These are phyloP conservation scores for Amoeboaphelidium protococcarum DNA, from an alignment of 371 early-diverging fungal species.

Conservation along the genomic window DNA sequence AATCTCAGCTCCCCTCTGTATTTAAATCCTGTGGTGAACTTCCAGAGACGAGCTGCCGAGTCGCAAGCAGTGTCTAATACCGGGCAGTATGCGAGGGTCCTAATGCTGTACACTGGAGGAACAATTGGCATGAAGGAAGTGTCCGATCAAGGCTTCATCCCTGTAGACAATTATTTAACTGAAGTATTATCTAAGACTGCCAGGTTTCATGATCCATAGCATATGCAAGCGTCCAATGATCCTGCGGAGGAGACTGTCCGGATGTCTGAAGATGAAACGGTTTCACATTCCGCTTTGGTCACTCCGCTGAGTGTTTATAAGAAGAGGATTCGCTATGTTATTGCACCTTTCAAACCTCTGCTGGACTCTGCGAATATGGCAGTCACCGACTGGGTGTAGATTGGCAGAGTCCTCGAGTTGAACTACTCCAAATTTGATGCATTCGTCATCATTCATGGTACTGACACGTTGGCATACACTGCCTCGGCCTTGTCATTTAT, in stretches of 20 bases:
- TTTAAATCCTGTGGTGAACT: not conserved
- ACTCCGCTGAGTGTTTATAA: constrained; percentile 73
- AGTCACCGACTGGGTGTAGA: constrained; percentile 71
- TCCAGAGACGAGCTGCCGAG: too few relatives aligned
- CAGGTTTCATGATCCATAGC: constrained; percentile 6
- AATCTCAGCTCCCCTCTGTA: too few relatives aligned
- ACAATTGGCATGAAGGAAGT: constrained; percentile 86
- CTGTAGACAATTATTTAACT: constrained; percentile 14
- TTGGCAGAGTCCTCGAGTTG: constrained; percentile 77
- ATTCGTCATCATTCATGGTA: constrained; percentile 66
- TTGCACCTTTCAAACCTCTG: constrained; percentile 75
- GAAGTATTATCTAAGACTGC: constrained; percentile 6
- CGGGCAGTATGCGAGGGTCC: constrained; percentile 23
- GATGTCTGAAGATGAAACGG: constrained; percentile 11
- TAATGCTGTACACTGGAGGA: constrained; percentile 63
- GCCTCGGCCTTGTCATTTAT: constrained; percentile 75
- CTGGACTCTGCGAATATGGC: constrained; percentile 59
- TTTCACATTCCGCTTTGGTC: constrained; percentile 52
- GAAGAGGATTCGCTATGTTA: constrained; percentile 68
- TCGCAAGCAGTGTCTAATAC: too few relatives aligned
- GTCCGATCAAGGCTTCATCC: constrained; percentile 40
- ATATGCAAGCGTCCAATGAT: constrained; percentile 5
- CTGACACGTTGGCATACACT: constrained; percentile 33
- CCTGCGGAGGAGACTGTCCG: constrained; percentile 8
- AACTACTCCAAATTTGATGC: constrained; percentile 76